phyloP scores from a whole-genome alignment of 2,329 filamentous ascomycete genomes.

The Diaporthe vaccinii region DNA sequence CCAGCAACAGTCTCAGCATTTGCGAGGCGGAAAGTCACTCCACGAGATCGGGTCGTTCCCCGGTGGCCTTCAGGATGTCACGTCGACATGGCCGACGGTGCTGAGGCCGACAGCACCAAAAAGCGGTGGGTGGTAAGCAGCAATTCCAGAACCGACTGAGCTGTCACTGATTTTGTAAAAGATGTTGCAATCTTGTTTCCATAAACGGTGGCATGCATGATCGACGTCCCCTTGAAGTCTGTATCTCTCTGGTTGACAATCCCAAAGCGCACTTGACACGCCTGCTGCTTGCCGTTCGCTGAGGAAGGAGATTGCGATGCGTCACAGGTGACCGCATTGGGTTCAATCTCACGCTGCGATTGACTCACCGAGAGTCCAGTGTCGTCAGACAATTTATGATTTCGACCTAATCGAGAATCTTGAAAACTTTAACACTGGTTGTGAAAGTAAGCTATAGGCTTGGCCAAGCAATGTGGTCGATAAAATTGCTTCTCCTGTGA shows the following conservation, averaged over 20 bases:
- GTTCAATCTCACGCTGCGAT: not conserved
- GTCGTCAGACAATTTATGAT: not conserved
- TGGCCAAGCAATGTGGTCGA: not conserved
- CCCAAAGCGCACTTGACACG: not conserved
- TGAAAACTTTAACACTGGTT: not conserved
- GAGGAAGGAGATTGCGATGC: not conserved
- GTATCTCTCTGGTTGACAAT: not conserved
- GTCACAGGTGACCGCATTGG: not conserved
- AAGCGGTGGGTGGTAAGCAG: not conserved
- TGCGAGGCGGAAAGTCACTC: not conserved
- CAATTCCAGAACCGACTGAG: not conserved
- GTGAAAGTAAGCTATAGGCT: not conserved
- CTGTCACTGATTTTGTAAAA: not conserved
- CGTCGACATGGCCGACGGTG: not conserved
- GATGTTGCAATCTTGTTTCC: not conserved
- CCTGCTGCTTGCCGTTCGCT: not conserved
- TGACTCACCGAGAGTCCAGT: not conserved
- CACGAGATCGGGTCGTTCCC: not conserved
- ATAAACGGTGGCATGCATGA: not conserved
- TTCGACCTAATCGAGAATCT: not conserved
- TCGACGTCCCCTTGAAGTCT: not conserved
- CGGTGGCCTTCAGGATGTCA: not conserved
- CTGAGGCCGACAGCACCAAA: not conserved
- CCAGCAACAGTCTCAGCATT: not conserved
- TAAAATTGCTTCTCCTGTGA: not conserved